Evolutionary conservation across 768 basidiomycete genomes (phyloP).

Genomic region (Tricholoma bakamatsutake): DNA sequence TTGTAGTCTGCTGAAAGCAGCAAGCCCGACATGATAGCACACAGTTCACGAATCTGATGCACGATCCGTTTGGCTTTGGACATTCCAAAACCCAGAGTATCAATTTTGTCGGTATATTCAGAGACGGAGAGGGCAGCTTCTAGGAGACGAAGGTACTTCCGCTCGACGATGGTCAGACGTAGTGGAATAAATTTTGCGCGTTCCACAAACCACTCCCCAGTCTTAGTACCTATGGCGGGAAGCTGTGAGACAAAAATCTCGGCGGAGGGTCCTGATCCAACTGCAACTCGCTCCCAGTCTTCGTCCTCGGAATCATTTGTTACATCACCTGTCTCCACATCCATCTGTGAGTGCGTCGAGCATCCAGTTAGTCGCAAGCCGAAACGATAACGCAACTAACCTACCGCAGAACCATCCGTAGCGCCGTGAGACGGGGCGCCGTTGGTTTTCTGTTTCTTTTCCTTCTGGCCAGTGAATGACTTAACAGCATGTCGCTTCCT

Average conservation of each 20-base stretch:
- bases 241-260: constrained; percentile 45
- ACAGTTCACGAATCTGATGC: constrained; percentile 79
- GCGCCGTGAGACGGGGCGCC: background rate
- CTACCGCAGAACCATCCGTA: constrained; percentile 27
- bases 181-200: constrained; percentile 77
- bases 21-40: constrained; percentile 82
- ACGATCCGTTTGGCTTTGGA: constrained; percentile 87
- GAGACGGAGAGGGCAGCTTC: constrained; percentile 82
- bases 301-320: constrained; percentile 36
- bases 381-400: constrained; percentile 6
- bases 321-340: constrained; percentile 33
- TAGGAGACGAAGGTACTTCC: constrained; percentile 79
- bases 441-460: constrained; percentile 22
- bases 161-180: constrained; percentile 67
- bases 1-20: constrained; percentile 83
- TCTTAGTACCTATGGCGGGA: constrained; percentile 50
- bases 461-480: constrained; percentile 30
- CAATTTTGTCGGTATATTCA: constrained; percentile 89
- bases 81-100: constrained; percentile 70
- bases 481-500: constrained; percentile 59
- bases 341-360: constrained; percentile 31
- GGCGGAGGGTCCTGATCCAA: constrained; percentile 16
- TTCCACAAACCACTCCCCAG: constrained; percentile 85
- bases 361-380: background rate
- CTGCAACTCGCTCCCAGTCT: constrained; percentile 36